Percentiles rank a stretch among this genome's conserved stretches.
phyloP scores from a whole-genome alignment of 768 basidiomycete genomes.

The Leccinellum luteum region DNA sequence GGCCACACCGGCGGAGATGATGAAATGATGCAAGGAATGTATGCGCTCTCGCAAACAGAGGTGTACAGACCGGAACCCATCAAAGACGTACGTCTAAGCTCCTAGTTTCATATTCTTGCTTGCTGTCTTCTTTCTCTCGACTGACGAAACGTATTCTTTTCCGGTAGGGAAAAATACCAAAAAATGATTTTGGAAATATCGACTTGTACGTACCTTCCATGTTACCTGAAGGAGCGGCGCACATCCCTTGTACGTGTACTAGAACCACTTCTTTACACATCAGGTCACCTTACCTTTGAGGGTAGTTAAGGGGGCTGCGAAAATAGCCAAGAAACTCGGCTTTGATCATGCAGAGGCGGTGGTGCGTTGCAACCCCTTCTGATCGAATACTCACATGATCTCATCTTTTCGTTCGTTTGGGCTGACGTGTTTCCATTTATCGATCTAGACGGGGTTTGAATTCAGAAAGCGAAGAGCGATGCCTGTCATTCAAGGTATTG shows the following conservation, averaged over 20 bases:
- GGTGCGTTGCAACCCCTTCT: conserved; percentile 50
- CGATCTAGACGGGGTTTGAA: conserved; percentile 84
- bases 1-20: conserved; percentile 42
- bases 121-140: not conserved
- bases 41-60: conserved; percentile 82
- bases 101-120: conserved; percentile 3
- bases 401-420: conserved; percentile 2
- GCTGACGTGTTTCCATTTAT: conserved; percentile 2
- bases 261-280: conserved; percentile 10
- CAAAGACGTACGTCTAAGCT: conserved; percentile 77
- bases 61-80: conserved; percentile 77
- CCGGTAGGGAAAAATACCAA: conserved; percentile 85
- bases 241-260: conserved; percentile 79
- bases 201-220: conserved; percentile 94
- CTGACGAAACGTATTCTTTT: conserved; percentile 5
- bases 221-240: conserved; percentile 83
- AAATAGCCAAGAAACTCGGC: conserved; percentile 82
- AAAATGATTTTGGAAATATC: conserved; percentile 96
- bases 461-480: conserved; percentile 90
- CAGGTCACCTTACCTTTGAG: conserved; percentile 5
- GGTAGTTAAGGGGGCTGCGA: conserved; percentile 80
- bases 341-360: conserved; percentile 95
- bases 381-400: conserved; percentile 5
- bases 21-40: conserved; percentile 83
- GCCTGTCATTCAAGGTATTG: conserved; percentile 83